Evolutionary conservation across 495 filamentous ascomycete species (phyloP), one percentile per base, ranked within the genome.

Genomic region (Amphirosellinia nigrospora): DNA sequence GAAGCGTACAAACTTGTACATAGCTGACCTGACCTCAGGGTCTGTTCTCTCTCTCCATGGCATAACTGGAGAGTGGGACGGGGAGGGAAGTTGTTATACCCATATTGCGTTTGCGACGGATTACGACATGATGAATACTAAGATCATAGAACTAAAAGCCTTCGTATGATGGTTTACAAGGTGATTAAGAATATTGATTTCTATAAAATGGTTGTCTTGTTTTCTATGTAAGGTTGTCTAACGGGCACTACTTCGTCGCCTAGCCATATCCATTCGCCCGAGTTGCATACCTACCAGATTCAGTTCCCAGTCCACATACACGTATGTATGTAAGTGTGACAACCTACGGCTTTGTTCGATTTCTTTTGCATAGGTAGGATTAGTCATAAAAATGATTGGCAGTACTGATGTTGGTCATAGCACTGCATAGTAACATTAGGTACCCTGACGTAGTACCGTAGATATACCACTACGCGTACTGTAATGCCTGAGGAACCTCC

Each of bases 21-120:
- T 70, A 53, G 58, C 32, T 9, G 36, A 48, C 67, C 55, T 69
- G 46, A 30, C 34, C 15, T 26, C 13, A 32, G 66, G 34, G 59
- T 64, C 59, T 34, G 23, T 68, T 45, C 4, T 55, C 36, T 21
- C 36, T 26, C 43, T 66, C 4, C 8, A 55, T 13, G 7, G n/a
- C 45, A 48, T 48, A 48, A 19, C 23, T 13, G n/a, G n/a, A n/a
- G n/a, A n/a, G n/a, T n/a, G n/a, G n/a, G n/a, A 36, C 21, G 7
- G 23, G 26, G 13, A 34, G 28, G 26, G 28, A 32, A 19, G 41
- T 64, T 30, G 41, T 46, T 64, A 64, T 64, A 64, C 61, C 61
- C 43, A 46, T 36, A 21, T 64, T 64, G 41, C 21, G 41, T 41
- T 60, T 39, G 58, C 34, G 32, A 39, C 3, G 41, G 19, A 34